Percentiles rank a stretch among this genome's conserved stretches.
phyloP scores from a whole-genome alignment of 768 basidiomycete genomes.

The Rhizopogon vinicolor region DNA sequence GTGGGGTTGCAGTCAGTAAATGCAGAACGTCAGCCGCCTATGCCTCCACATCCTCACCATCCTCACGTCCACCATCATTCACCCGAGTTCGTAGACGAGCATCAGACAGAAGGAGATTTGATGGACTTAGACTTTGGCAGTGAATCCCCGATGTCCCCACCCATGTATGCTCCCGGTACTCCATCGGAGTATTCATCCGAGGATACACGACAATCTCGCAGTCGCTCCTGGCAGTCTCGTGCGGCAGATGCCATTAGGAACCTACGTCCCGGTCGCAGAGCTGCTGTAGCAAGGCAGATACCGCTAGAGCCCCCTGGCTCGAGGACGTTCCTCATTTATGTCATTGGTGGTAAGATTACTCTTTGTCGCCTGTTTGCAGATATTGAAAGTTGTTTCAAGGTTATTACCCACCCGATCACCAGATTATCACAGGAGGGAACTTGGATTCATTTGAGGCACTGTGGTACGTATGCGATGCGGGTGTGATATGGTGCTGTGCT shows the following conservation, averaged over 20 bases:
- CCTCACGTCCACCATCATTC: constrained; percentile 7
- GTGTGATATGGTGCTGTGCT: not conserved
- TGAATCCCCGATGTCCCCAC: not conserved
- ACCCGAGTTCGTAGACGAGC: constrained; percentile 16
- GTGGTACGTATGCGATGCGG: constrained; percentile 44
- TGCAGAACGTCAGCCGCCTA: constrained; percentile 33
- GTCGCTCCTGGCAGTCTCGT: constrained; percentile 53
- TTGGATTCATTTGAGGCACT: constrained; percentile 79
- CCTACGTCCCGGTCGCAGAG: constrained; percentile 36
- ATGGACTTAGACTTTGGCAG: constrained; percentile 21
- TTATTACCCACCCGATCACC: constrained; percentile 90
- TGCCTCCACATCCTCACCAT: constrained; percentile 9
- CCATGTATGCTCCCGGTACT: constrained; percentile 12
- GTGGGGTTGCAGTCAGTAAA: constrained; percentile 78
- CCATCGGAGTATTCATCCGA: constrained; percentile 13
- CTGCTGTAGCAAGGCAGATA: constrained; percentile 15
- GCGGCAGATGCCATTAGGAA: constrained; percentile 61
- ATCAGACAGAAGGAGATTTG: constrained; percentile 13
- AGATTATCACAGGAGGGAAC: constrained; percentile 76
- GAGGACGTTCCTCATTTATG: constrained; percentile 86
- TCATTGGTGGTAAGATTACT: constrained; percentile 63
- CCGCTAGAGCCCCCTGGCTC: constrained; percentile 31
- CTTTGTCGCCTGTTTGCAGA: constrained; percentile 2
- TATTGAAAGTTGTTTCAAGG: constrained; percentile 37
- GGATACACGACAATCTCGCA: constrained; percentile 21